Evolutionary conservation across 805 yeast genomes (phyloP).

Genomic region (Millerago galiae): DNA sequence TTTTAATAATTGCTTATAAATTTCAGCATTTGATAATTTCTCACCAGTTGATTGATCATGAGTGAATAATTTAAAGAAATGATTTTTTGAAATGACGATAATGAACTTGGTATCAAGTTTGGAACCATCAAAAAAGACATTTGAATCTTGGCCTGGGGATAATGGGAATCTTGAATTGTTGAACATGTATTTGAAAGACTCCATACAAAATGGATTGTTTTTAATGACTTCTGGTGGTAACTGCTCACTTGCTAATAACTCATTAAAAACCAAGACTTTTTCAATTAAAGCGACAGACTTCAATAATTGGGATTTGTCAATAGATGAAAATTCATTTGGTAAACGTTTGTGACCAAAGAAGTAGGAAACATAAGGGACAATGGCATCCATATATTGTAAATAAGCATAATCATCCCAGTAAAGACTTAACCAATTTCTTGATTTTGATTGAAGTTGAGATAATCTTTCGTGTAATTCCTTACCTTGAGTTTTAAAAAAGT

Average conservation of each 20-base stretch:
- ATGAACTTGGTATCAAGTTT: slow-evolving; percentile 53
- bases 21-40: slow-evolving; percentile 38
- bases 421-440: slow-evolving; percentile 81
- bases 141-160: slow-evolving; percentile 51
- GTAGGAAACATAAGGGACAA: slow-evolving; percentile 91
- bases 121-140: slow-evolving; percentile 39
- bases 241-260: slow-evolving; percentile 58
- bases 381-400: slow-evolving; percentile 85
- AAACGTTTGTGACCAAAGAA: slow-evolving; percentile 77
- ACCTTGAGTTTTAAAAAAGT: slow-evolving; percentile 65
- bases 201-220: slow-evolving; percentile 89
- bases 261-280: slow-evolving; percentile 63
- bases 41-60: slow-evolving; percentile 38
- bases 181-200: slow-evolving; percentile 85
- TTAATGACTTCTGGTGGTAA: slow-evolving; percentile 75
- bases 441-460: slow-evolving; percentile 33
- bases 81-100: slow-evolving; percentile 66
- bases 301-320: slow-evolving; percentile 57
- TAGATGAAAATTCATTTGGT: slow-evolving; percentile 30
- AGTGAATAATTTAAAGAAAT: slow-evolving; percentile 72
- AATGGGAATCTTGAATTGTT: slow-evolving; percentile 82
- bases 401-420: slow-evolving; percentile 96
- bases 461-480: slow-evolving; percentile 64
- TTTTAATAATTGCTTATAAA: slow-evolving; percentile 52
- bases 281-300: slow-evolving; percentile 74